Conservation (phyloP, 805 yeast species). For the Candida ortonii region DNA sequence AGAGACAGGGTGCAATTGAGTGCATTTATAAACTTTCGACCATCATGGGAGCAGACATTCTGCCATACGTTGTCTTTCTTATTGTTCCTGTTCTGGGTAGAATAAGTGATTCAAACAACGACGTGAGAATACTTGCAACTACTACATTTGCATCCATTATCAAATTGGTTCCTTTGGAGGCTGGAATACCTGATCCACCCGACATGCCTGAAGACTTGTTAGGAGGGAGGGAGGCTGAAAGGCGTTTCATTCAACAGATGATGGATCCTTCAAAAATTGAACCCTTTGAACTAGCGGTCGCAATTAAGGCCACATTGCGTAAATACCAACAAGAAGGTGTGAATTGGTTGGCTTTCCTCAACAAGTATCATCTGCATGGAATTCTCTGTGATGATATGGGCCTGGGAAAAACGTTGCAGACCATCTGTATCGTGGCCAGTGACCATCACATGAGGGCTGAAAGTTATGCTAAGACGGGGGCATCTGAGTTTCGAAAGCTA, state of each 20-base stretch:
- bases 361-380: constrained; percentile 94
- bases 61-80: constrained; percentile 92
- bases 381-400: constrained; percentile 99
- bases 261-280: constrained; percentile 92
- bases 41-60: constrained; percentile 81
- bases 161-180: constrained; percentile 93
- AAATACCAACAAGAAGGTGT: constrained; percentile 98
- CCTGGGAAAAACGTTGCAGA: constrained; percentile 92
- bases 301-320: constrained; percentile 88
- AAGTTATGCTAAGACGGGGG: constrained; percentile 56
- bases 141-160: constrained; percentile 96
- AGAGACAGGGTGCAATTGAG: constrained; percentile 93
- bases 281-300: constrained; percentile 84
- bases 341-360: constrained; percentile 94
- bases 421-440: constrained; percentile 94
- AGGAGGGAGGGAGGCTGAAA: constrained; percentile 87
- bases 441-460: constrained; percentile 86
- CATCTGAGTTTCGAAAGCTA: constrained; percentile 65
- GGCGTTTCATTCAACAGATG: constrained; percentile 95
- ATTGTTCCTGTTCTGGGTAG: constrained; percentile 96
- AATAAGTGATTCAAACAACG: constrained; percentile 93
- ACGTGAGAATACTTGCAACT: constrained; percentile 86
- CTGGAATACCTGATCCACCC: constrained; percentile 93
- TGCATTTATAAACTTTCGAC: constrained; percentile 80
- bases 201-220: constrained; percentile 83